Evolutionary conservation across 73 alveolate genomes (phyloP), one percentile per base, ranked within the genome.

Genomic region (Loxodes magnus): DNA sequence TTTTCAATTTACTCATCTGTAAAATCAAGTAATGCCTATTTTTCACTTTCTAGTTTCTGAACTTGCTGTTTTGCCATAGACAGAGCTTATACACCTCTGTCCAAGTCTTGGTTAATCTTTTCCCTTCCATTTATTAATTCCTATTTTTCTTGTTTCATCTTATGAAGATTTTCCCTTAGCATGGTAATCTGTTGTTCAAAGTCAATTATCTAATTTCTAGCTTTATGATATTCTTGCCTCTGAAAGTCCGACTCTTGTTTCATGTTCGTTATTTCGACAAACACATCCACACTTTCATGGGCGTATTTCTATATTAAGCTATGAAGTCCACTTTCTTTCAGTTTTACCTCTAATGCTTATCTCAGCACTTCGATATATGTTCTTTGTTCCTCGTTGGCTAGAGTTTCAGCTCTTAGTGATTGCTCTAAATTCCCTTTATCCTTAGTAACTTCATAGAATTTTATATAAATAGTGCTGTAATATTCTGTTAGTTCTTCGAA

Each of bases 321-420:
- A 46, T 20, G 10, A 5, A 5, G 5, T 9, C 33, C 58, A 5
- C 9, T 21, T 4, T 44, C 24, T 14, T 44, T 46, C 51, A 19
- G 5, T 44, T 44, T 44, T 5, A n/a, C 63, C 65, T 74, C 87
- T 7, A 74, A 37, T 4, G 87, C 75, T 48, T 70, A 62, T 43
- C 62, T 69, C 24, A 76, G 56, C 55, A 76, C 54, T 54, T 76
- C 90, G 17, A 58, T 38, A 71, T 76, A 76, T 53, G 73, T 76
- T 67, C 73, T 76, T 57, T 61, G 76, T 60, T 76, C 90, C 37
- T 76, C 90, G 7, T 30, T 62, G 50, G 58, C 48, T 14, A 69
- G 56, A 28, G 62, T 70, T 43, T 60, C 74, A 25, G 73, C 83
- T 42, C 58, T 76, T 15, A 53, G 9, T 4, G 28, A 21, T 53